These are phyloP conservation scores for Colletotrichum nymphaeae DNA, from an alignment of 2,329 filamentous ascomycete species.

Conservation along the genomic window DNA sequence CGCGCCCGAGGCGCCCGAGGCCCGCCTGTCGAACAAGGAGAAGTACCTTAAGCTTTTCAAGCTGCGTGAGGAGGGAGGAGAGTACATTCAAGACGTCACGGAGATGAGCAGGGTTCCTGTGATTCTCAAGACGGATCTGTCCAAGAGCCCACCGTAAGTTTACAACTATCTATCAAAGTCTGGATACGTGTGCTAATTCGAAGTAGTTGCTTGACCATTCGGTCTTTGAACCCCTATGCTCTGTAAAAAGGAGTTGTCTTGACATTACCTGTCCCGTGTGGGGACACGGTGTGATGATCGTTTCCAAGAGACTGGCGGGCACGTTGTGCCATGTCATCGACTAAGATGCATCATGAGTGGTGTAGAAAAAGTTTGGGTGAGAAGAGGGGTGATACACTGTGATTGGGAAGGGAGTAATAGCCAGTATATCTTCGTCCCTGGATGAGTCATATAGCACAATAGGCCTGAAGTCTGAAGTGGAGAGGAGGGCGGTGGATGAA, in stretches of 20 bases:
- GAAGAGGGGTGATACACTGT: constrained; percentile 18
- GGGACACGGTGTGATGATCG: constrained; percentile 3
- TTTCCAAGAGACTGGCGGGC: neutral
- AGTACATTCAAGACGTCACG: constrained; percentile 97
- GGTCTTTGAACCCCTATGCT: constrained; percentile 84
- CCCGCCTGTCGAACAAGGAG: constrained; percentile 90
- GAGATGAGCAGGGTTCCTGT: constrained; percentile 99
- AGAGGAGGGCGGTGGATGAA: constrained; percentile 25
- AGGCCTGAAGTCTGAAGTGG: constrained; percentile 12
- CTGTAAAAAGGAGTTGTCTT: constrained; percentile 50
- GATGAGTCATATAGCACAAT: constrained; percentile 34
- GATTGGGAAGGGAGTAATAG: constrained; percentile 24
- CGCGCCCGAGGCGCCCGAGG: constrained; percentile 78
- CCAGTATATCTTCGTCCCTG: constrained; percentile 32
- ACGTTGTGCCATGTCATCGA: neutral
- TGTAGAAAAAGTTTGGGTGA: constrained; percentile 35
- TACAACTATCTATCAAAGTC: constrained; percentile 1
- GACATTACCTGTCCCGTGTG: neutral
- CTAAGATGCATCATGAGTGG: neutral
- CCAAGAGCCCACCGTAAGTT: constrained; percentile 99
- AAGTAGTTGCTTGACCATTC: constrained; percentile 82
- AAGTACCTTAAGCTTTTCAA: constrained; percentile 94
- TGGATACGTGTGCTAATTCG: constrained; percentile 49
- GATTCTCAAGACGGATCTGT: constrained; percentile 97
- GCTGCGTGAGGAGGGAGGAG: constrained; percentile 89